Conservation (phyloP, 495 filamentous ascomycete species). For the Penicillium bovifimosum region DNA sequence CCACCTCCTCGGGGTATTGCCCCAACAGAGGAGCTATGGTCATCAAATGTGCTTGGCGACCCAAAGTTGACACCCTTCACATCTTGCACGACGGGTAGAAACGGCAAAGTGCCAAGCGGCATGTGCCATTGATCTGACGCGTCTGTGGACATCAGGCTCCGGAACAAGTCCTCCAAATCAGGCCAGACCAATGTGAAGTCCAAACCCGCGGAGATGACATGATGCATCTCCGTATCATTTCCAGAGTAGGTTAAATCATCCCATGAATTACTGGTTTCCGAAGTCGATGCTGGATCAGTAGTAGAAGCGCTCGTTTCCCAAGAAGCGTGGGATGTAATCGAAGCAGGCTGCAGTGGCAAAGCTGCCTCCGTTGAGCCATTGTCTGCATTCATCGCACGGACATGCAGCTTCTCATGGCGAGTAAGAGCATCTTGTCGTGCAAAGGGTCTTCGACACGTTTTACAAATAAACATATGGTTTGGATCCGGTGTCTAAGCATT, state of each 20-base stretch:
- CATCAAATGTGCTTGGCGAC: slow-evolving; percentile 34
- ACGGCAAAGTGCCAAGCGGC: slow-evolving; percentile 39
- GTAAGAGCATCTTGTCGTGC: slow-evolving; percentile 44
- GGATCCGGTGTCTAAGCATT: slow-evolving; percentile 39
- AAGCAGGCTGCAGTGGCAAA: slow-evolving; percentile 15
- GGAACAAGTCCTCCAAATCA: slow-evolving; percentile 44
- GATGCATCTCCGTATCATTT: slow-evolving; percentile 21
- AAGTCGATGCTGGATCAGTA: slow-evolving; percentile 16
- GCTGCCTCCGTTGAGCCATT: slow-evolving; percentile 15
- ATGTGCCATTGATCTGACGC: slow-evolving; percentile 44
- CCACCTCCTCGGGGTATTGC: slow-evolving; percentile 40
- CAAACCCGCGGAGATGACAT: slow-evolving; percentile 25
- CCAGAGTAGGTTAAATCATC: slow-evolving; percentile 17
- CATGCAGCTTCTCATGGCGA: slow-evolving; percentile 44
- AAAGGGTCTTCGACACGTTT: slow-evolving; percentile 40
- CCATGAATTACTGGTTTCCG: slow-evolving; percentile 25
- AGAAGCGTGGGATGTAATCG: slow-evolving; percentile 20
- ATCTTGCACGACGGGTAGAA: slow-evolving; percentile 34
- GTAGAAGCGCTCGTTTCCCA: slow-evolving; percentile 27
- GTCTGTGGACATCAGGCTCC: slow-evolving; percentile 42
- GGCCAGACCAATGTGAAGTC: slow-evolving; percentile 47
- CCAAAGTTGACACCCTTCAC: slow-evolving; percentile 31
- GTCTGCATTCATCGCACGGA: slow-evolving; percentile 27
- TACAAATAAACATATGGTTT: slow-evolving; percentile 40
- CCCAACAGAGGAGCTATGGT: slow-evolving; percentile 35